Percentiles rank a stretch among this genome's conserved stretches.
Evolutionary conservation across 768 basidiomycete genomes (phyloP).

Genomic region (Leccinum boreale): DNA sequence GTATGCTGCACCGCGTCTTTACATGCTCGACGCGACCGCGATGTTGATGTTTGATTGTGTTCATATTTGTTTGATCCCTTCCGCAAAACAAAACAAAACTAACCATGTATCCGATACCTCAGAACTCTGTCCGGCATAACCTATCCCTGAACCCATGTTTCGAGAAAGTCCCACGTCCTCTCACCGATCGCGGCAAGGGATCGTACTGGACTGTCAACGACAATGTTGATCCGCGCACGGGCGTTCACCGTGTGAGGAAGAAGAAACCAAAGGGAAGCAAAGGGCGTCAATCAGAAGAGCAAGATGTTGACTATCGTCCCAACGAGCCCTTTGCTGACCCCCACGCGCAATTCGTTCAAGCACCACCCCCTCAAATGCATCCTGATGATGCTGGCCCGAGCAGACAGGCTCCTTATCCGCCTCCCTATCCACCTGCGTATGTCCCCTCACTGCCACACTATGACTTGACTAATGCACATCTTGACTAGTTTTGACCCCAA

Average conservation of each 20-base stretch:
- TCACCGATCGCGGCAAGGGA: conserved; percentile 88
- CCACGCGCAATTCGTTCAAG: conserved; percentile 51
- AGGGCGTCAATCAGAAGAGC: conserved; percentile 51
- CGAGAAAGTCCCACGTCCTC: conserved; percentile 86
- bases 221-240: conserved; percentile 84
- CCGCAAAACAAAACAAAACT: conserved; percentile 30
- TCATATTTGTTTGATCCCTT: conserved; percentile 51
- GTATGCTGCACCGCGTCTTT: conserved; percentile 3
- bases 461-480: conserved; percentile 6
- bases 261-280: conserved; percentile 70
- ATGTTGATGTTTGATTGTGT: conserved; percentile 63
- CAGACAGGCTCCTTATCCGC: conserved; percentile 56
- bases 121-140: conserved; percentile 92
- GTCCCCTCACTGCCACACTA: neutral
- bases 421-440: conserved; percentile 58
- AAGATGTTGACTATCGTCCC: conserved; percentile 63
- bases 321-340: conserved; percentile 56
- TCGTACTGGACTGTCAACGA: conserved; percentile 93
- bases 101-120: conserved; percentile 8
- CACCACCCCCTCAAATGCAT: conserved; percentile 48
- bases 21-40: conserved; percentile 44
- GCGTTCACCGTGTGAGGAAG: conserved; percentile 85
- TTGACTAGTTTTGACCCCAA: conserved; percentile 65
- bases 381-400: conserved; percentile 61
- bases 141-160: conserved; percentile 89